Percentiles rank a stretch among this genome's conserved stretches.
phyloP scores from a whole-genome alignment of 1,139 yeast species.

The Hansenula anomala region DNA sequence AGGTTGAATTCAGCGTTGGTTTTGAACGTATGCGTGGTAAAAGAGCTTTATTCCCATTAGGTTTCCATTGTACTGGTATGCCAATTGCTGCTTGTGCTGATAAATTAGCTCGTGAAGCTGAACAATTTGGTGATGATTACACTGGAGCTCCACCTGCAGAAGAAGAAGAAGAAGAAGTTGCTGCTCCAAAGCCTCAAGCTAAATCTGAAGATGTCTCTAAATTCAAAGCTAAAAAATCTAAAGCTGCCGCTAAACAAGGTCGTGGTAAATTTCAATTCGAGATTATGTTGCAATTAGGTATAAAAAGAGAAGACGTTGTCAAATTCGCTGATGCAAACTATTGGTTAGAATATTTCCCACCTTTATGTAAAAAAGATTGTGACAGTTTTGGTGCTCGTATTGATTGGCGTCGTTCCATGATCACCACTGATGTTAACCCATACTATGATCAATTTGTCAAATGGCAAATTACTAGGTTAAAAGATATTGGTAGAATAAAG shows the following conservation, averaged over 20 bases:
- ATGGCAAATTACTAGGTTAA: slow-evolving; percentile 94
- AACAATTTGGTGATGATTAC: slow-evolving; percentile 82
- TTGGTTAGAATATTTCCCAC: slow-evolving; percentile 93
- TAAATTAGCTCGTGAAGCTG: slow-evolving; percentile 88
- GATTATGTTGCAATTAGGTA: slow-evolving; percentile 92
- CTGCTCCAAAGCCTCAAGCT: slow-evolving; percentile 27
- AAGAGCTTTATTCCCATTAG: slow-evolving; percentile 90
- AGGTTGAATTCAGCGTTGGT: slow-evolving; percentile 90
- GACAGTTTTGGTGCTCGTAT: slow-evolving; percentile 84
- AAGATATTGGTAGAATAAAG: slow-evolving; percentile 84
- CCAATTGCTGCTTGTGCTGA: slow-evolving; percentile 98
- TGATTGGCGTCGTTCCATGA: slow-evolving; percentile 97
- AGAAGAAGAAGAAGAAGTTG: slow-evolving; percentile 45
- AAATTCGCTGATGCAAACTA: slow-evolving; percentile 85
- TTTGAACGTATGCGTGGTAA: slow-evolving; percentile 94
- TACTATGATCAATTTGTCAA: slow-evolving; percentile 92
- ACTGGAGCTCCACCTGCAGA: slow-evolving; percentile 58
- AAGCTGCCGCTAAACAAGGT: slow-evolving; percentile 91
- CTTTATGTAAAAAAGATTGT: slow-evolving; percentile 79
- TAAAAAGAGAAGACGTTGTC: slow-evolving; percentile 73
- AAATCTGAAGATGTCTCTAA: slow-evolving; percentile 78
- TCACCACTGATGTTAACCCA: slow-evolving; percentile 93
- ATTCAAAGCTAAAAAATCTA: slow-evolving; percentile 87
- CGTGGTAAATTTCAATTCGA: slow-evolving; percentile 93
- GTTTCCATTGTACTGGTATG: slow-evolving; percentile 99